Percentiles rank a stretch among this genome's conserved stretches.
Evolutionary conservation across 2,329 filamentous ascomycete species (phyloP).

Genomic region (Mollisia scopiformis): DNA sequence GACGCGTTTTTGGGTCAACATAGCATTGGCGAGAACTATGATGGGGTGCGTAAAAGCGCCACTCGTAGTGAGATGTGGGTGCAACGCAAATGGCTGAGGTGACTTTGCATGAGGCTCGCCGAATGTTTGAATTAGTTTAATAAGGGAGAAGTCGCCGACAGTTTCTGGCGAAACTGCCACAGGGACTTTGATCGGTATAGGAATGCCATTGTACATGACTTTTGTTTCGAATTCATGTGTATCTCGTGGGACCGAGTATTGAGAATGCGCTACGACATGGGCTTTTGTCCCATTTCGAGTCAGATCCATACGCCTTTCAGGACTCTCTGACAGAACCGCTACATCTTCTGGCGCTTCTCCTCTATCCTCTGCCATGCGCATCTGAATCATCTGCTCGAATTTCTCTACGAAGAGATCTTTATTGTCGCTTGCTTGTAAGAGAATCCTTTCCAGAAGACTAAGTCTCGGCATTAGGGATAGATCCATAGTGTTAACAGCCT

Average conservation of each 20-base stretch:
- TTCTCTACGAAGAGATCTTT: slow-evolving; percentile 98
- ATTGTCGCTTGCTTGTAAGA: slow-evolving; percentile 87
- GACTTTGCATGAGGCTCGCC: slow-evolving; percentile 79
- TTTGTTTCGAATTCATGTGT: slow-evolving; percentile 97
- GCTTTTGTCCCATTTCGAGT: slow-evolving; percentile 64
- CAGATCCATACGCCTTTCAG: slow-evolving; percentile 37
- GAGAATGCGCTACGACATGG: slow-evolving; percentile 62
- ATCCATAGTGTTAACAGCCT: slow-evolving; percentile 96
- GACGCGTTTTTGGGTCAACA: slow-evolving; percentile 93
- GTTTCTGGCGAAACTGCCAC: slow-evolving; percentile 93
- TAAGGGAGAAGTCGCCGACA: slow-evolving; percentile 94
- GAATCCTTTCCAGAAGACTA: slow-evolving; percentile 79
- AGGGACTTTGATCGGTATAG: slow-evolving; percentile 94
- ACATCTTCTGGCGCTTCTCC: slow-evolving; percentile 44
- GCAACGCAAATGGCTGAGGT: slow-evolving; percentile 81
- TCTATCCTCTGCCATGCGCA: slow-evolving; percentile 71
- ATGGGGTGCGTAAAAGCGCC: slow-evolving; percentile 91
- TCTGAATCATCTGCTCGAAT: slow-evolving; percentile 91
- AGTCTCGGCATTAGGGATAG: slow-evolving; percentile 89
- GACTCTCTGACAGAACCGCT: slow-evolving; percentile 51
- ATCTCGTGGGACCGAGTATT: slow-evolving; percentile 82
- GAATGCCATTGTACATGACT: slow-evolving; percentile 94
- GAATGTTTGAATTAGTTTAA: slow-evolving; percentile 97
- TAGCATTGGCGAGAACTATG: slow-evolving; percentile 90
- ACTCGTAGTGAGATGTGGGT: slow-evolving; percentile 91